Conservation (phyloP, 371 early-diverging fungal genomes). For the Neoconidiobolus thromboides region DNA sequence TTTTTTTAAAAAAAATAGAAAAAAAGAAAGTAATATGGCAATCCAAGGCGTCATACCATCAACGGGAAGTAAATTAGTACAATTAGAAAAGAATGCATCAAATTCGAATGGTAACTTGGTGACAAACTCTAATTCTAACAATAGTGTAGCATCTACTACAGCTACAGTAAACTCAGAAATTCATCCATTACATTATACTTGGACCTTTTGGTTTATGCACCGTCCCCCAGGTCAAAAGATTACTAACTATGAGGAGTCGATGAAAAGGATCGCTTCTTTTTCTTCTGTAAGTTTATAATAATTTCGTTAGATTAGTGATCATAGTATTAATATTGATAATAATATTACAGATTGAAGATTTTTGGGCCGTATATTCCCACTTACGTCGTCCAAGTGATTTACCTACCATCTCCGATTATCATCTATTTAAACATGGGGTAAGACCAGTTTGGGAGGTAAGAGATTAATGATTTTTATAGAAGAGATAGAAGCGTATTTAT, state of each 20-base stretch:
- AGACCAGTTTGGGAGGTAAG: slow-evolving; percentile 93
- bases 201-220: slow-evolving; percentile 87
- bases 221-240: slow-evolving; percentile 71
- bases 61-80: no score
- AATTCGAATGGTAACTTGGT: no score
- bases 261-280: slow-evolving; percentile 71
- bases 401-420: slow-evolving; percentile 81
- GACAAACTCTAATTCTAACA: no score
- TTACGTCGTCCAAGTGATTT: slow-evolving; percentile 71
- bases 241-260: slow-evolving; percentile 63
- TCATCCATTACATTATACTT: slow-evolving; percentile 16
- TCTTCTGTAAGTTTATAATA: slow-evolving; percentile 31
- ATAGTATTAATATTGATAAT: neutral
- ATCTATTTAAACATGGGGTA: slow-evolving; percentile 87
- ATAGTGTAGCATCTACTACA: no score
- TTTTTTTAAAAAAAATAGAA: no score
- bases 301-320: neutral
- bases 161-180: neutral
- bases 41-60: no score
- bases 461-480: neutral
- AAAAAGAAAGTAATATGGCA: no score
- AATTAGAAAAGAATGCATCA: no score
- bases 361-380: slow-evolving; percentile 81
- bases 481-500: neutral
- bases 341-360: slow-evolving; percentile 56